These are phyloP conservation scores for Kalaharituber pfeilii DNA, from an alignment of 2,329 filamentous ascomycete species.

Conservation along the genomic window DNA sequence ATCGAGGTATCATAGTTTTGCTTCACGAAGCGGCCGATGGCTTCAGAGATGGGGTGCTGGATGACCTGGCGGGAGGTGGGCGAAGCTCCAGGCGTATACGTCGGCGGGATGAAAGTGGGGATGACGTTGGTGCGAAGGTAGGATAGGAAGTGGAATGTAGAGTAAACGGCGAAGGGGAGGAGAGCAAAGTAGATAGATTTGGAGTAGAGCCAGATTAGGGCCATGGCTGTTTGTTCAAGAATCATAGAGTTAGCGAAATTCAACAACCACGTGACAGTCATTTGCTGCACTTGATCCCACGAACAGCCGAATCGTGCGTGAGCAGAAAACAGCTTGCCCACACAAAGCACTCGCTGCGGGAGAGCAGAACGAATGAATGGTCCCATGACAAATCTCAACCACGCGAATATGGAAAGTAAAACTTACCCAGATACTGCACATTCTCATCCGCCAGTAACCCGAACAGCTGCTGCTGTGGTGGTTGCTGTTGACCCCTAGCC, in stretches of 20 bases:
- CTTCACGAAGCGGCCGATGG: conserved; percentile 87
- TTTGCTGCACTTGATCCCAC: neutral
- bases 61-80: conserved; percentile 36
- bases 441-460: conserved; percentile 76
- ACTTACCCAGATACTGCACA: conserved; percentile 86
- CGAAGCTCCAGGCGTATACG: conserved; percentile 37
- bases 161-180: conserved; percentile 91
- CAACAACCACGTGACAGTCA: too few relatives aligned
- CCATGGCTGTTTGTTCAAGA: conserved; percentile 48
- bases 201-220: conserved; percentile 82
- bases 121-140: conserved; percentile 90
- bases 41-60: conserved; percentile 50
- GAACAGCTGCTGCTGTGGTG: conserved; percentile 38
- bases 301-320: neutral
- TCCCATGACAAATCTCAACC: too few relatives aligned
- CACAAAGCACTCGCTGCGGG: too few relatives aligned
- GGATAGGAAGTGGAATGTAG: conserved; percentile 92
- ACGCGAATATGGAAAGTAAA: too few relatives aligned
- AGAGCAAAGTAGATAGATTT: conserved; percentile 80
- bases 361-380: too few relatives aligned
- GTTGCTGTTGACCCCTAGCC: conserved; percentile 26
- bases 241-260: too few relatives aligned
- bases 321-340: too few relatives aligned
- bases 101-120: conserved; percentile 60
- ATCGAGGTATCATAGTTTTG: conserved; percentile 94